Base-by-base conservation (phyloP, 2,329 filamentous ascomycete species). In the Proliferodiscus dingleyae region DNA sequence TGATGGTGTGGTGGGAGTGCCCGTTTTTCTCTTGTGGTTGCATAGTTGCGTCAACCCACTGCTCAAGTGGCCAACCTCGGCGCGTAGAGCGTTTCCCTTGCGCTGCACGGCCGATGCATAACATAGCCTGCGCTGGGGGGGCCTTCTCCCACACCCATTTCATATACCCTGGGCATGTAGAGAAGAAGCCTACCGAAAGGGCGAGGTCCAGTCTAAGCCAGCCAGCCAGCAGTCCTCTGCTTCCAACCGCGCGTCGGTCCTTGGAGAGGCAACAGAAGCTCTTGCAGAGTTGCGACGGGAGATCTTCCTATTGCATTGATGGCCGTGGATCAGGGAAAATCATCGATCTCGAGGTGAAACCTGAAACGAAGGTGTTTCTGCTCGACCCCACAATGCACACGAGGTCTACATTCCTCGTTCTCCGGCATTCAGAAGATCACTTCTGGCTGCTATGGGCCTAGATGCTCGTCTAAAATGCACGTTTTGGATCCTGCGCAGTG, bases 1-100 rank as follows among this genome's bases (percentile, higher is more conserved):
- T 41, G 39, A 41, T 24, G 39, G 39, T 41, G 39, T 41, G 39
- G 26, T 41, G 28, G 28, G 28, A 30, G n/a, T n/a, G n/a, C n/a
- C n/a, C n/a, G n/a, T n/a, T n/a, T n/a, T n/a, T n/a, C n/a, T n/a
- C n/a, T n/a, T n/a, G n/a, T n/a, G n/a, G n/a, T 28, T 32, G 37
- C 37, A 24, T 39, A 23, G 37, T 24, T 39, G 37, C 37, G n/a
- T 26, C 37, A 10, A 39, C 15, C 29, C 29, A 13, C 13, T 15
- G 29, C 13, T 8, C 29, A 32, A 32, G 29, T 32, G 33, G 39
- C 39, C 19, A 26, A 13, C 37, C 21, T 39, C 22, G 16, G 37
- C 21, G 23, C 37, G 37, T 39, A 16, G 23, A 37, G n/a, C 15
- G 34, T 13, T 13, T 39, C 37, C n/a, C 37, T 24, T 23, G 24